Conservation (phyloP, 495 filamentous ascomycete species). For the Aspergillus incahuasiensis region DNA sequence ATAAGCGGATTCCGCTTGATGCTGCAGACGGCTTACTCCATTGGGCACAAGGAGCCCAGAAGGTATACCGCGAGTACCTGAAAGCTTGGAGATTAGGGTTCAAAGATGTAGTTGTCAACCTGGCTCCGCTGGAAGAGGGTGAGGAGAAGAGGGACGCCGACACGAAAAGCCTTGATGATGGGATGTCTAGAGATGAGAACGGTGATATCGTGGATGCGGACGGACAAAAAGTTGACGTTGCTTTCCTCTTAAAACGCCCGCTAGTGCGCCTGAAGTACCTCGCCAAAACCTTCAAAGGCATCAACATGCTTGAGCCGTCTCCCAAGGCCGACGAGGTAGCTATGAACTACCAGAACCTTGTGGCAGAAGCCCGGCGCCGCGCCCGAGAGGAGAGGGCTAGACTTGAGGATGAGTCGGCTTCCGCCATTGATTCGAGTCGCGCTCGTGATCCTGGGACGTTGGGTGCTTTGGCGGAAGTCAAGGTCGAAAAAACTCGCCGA, state of each 20-base stretch:
- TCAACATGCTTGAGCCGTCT: slow-evolving; percentile 53
- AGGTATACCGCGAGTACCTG: slow-evolving; percentile 83
- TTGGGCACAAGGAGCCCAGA: slow-evolving; percentile 75
- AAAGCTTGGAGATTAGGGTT: slow-evolving; percentile 91
- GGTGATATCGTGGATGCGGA: slow-evolving; percentile 73
- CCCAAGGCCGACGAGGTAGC: slow-evolving; percentile 53
- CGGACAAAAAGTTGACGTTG: slow-evolving; percentile 91
- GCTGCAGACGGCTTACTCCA: slow-evolving; percentile 62
- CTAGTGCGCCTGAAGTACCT: slow-evolving; percentile 86
- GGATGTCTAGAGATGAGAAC: slow-evolving; percentile 68
- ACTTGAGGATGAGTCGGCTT: slow-evolving; percentile 85
- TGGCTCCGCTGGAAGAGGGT: slow-evolving; percentile 65
- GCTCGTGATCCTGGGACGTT: slow-evolving; percentile 75
- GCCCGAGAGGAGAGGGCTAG: slow-evolving; percentile 81
- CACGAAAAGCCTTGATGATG: slow-evolving; percentile 58
- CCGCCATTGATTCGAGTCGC: slow-evolving; percentile 72
- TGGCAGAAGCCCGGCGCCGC: slow-evolving; percentile 69
- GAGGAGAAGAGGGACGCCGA: slow-evolving; percentile 40
- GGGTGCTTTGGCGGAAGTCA: slow-evolving; percentile 61
- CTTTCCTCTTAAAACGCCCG: slow-evolving; percentile 84
- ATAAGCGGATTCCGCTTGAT: slow-evolving; percentile 71
- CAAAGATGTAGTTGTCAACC: slow-evolving; percentile 89
- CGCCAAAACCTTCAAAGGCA: slow-evolving; percentile 73
- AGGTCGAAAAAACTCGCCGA: slow-evolving; percentile 64
- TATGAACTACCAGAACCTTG: slow-evolving; percentile 61